Evolutionary conservation across 352 stramenopile genomes (phyloP).

Genomic region (Phytophthora syringae): DNA sequence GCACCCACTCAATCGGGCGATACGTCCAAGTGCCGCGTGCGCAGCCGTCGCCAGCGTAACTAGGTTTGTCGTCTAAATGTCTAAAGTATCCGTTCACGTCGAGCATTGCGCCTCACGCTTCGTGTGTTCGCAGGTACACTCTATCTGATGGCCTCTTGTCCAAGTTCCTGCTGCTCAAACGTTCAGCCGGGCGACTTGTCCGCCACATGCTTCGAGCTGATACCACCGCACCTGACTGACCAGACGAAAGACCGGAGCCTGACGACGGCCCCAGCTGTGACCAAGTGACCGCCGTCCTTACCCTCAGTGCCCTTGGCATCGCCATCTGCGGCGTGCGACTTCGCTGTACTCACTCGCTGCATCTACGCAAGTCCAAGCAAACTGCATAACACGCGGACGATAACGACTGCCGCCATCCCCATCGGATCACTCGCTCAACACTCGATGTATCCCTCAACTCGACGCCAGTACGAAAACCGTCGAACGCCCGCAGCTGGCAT

Average conservation of each 20-base stretch:
- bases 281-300: no score
- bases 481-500: slow-evolving; percentile 23
- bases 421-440: no score
- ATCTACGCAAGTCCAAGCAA: slow-evolving; percentile 2
- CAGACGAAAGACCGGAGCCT: slow-evolving; percentile 16
- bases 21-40: slow-evolving; percentile 35
- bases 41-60: slow-evolving; percentile 26
- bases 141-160: slow-evolving; percentile 31
- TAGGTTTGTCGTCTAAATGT: slow-evolving; percentile 16
- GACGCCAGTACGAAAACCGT: slow-evolving; percentile 5
- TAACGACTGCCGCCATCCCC: no score
- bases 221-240: slow-evolving; percentile 18
- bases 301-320: slow-evolving; percentile 15
- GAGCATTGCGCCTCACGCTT: slow-evolving; percentile 25
- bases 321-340: slow-evolving; percentile 25
- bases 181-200: not conserved
- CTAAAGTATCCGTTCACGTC: slow-evolving; percentile 28
- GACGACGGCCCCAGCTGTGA: slow-evolving; percentile 18
- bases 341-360: no score
- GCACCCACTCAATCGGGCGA: slow-evolving; percentile 15
- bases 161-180: slow-evolving; percentile 15
- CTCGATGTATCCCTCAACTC: slow-evolving; percentile 11
- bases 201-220: slow-evolving; percentile 13
- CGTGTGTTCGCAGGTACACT: slow-evolving; percentile 20
- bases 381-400: no score